A percentile compares a stretch with the other conserved stretches of the same genome.
Conservation (phyloP, 106 monocot genomes). For the Gastrodia elata region DNA sequence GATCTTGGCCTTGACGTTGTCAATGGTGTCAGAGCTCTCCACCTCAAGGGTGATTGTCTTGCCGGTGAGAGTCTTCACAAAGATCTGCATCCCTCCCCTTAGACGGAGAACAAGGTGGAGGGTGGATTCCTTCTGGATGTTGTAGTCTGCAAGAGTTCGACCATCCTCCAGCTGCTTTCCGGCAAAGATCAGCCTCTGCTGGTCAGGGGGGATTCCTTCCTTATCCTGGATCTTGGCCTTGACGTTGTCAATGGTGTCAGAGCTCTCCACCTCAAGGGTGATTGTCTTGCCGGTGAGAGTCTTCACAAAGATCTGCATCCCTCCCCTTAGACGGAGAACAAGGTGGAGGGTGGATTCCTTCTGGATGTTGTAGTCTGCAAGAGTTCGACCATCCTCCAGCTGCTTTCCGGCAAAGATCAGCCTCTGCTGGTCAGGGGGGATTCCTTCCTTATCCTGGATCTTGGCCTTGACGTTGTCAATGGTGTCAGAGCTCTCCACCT, state of each 20-base stretch:
- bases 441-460: too few relatives aligned
- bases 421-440: too few relatives aligned
- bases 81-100: constrained; percentile 40
- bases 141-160: constrained; percentile 2
- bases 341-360: too few relatives aligned
- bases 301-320: constrained; percentile 11
- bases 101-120: constrained; percentile 20
- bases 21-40: constrained; percentile 72
- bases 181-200: constrained; percentile 7
- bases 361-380: too few relatives aligned
- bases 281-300: constrained; percentile 3
- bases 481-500: too few relatives aligned
- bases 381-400: too few relatives aligned
- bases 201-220: constrained; percentile 1
- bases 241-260: constrained; percentile 2
- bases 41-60: constrained; percentile 86
- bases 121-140: constrained; percentile 16
- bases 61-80: constrained; percentile 63
- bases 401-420: too few relatives aligned
- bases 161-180: constrained; percentile 7
- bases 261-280: constrained; percentile 7
- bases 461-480: too few relatives aligned
- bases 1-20: constrained; percentile 83
- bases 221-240: constrained; percentile 8
- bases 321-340: too few relatives aligned